phyloP scores from a whole-genome alignment of 345 rosid genomes.

The Raphanus sativus region DNA sequence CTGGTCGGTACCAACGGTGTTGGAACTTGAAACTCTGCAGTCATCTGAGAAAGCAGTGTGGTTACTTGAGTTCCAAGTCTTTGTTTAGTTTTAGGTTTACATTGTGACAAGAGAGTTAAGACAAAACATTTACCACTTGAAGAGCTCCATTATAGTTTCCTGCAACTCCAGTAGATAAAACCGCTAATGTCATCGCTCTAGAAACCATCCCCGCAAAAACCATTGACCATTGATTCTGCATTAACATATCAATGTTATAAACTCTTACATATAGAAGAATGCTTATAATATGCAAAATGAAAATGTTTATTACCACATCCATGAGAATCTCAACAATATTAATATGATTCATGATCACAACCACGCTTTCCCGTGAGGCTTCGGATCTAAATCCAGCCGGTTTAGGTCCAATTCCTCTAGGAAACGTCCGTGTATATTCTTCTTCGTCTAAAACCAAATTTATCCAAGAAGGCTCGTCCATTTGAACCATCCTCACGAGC shows the following conservation, averaged over 20 bases:
- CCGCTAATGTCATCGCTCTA: constrained; percentile 73
- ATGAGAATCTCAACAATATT: constrained; percentile 89
- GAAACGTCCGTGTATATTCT: constrained; percentile 67
- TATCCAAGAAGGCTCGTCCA: constrained; percentile 78
- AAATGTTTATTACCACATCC: constrained; percentile 58
- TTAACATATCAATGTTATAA: neutral
- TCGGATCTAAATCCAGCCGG: constrained; percentile 71
- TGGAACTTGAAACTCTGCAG: constrained; percentile 89
- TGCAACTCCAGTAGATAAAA: constrained; percentile 81
- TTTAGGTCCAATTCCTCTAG: constrained; percentile 74
- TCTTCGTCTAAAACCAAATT: constrained; percentile 57
- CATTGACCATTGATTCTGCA: constrained; percentile 80
- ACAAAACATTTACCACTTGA: constrained; percentile 61
- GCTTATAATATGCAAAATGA: neutral
- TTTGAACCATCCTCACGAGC: constrained; percentile 76
- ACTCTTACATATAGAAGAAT: neutral
- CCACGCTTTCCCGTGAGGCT: constrained; percentile 72
- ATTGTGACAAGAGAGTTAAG: neutral
- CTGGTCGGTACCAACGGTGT: constrained; percentile 86
- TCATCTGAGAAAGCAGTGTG: constrained; percentile 55
- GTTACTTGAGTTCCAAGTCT: neutral
- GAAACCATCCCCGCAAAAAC: constrained; percentile 85
- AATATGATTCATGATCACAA: constrained; percentile 85
- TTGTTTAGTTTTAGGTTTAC: neutral
- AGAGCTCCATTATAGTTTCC: constrained; percentile 89